Evolutionary conservation across 1,284 basidiomycete genomes (phyloP), one percentile per base, ranked within the genome.

Genomic region (Cryptococcus sp.): DNA sequence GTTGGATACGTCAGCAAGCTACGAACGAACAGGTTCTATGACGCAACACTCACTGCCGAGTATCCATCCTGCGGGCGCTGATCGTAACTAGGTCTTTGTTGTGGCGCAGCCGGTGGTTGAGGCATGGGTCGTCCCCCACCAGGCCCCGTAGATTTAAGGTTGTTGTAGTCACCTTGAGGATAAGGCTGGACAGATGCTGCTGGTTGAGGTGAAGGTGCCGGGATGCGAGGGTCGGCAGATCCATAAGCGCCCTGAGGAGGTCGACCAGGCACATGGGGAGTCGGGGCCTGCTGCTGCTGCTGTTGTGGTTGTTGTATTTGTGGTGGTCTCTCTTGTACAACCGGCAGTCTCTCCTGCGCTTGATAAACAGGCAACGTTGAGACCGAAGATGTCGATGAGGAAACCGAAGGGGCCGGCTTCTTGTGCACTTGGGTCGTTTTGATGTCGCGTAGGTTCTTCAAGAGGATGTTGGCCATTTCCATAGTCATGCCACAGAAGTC

Each of bases 401-500:
- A 56, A 38, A 69, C 64, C 23, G 59, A 50, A 23, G 64, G 61
- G 10, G 57, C 51, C 16, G 71, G 65, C 59, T 75, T 74, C 58
- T 70, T 72, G 52, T 68, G 70, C 15, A 68, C 68, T 64, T 80
- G 77, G 23, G 75, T 77, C 78, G 84, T 68, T 74, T 86, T 91
- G 73, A 86, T 93, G 59, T 83, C 82, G 67, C 84, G 89, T 82
- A 93, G 88, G 77, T 95, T 90, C 61, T 88, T 87, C 56, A 99
- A 84, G 25, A 99, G 84, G 72, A 90, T 87, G 77, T 98, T 98
- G 44, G 96, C 96, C 61, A 92, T 96, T 79, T 97, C 96, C 95
- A 99, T 99, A 22, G 93, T 93, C 95, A 99, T 98, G 52, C 96
- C 96, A 74, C 96, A 99, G 80, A 99, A 98, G 80, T 99, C 95